A percentile compares a stretch with the other conserved stretches of the same genome.
Evolutionary conservation across 495 filamentous ascomycete genomes (phyloP).

Genomic region (Aspergillus nanangensis): DNA sequence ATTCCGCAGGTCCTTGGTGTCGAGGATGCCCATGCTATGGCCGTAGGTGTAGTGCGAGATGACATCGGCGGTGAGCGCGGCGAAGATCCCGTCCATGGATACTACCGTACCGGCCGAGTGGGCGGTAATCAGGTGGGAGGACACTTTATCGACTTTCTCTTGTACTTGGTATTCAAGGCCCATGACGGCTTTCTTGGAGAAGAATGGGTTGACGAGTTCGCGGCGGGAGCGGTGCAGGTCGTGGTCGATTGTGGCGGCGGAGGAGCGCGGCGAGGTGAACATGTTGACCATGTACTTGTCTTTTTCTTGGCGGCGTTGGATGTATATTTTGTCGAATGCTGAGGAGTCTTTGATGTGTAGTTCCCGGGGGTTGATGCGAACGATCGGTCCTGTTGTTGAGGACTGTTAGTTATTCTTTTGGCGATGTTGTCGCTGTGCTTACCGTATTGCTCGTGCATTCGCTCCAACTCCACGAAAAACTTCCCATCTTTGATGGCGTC

Average conservation of each 20-base stretch:
- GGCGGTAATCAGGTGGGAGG: conserved; percentile 27
- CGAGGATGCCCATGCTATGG: conserved; percentile 28
- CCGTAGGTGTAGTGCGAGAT: conserved; percentile 44
- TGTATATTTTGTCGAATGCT: conserved; percentile 37
- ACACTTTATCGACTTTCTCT: conserved; percentile 35
- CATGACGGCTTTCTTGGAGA: conserved; percentile 43
- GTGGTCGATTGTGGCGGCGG: conserved; percentile 41
- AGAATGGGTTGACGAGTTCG: conserved; percentile 39
- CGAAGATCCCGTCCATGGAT: conserved; percentile 32
- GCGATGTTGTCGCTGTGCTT: conserved; percentile 3
- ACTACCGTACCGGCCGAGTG: conserved; percentile 15
- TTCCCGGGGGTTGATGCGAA: conserved; percentile 36
- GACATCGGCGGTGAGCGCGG: conserved; percentile 36
- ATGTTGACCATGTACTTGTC: conserved; percentile 22
- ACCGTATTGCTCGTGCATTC: conserved; percentile 46
- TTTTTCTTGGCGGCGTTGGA: conserved; percentile 30
- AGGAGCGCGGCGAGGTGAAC: conserved; percentile 22
- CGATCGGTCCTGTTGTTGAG: conserved; percentile 35
- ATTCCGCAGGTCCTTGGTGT: conserved; percentile 16
- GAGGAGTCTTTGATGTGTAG: conserved; percentile 35
- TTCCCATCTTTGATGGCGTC: conserved; percentile 39
- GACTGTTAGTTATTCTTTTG: background rate
- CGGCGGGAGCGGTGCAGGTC: conserved; percentile 45
- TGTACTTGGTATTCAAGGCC: conserved; percentile 41
- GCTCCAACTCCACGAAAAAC: conserved; percentile 41